phyloP scores from a whole-genome alignment of 2,329 filamentous ascomycete species.

The Fusarium sp. region DNA sequence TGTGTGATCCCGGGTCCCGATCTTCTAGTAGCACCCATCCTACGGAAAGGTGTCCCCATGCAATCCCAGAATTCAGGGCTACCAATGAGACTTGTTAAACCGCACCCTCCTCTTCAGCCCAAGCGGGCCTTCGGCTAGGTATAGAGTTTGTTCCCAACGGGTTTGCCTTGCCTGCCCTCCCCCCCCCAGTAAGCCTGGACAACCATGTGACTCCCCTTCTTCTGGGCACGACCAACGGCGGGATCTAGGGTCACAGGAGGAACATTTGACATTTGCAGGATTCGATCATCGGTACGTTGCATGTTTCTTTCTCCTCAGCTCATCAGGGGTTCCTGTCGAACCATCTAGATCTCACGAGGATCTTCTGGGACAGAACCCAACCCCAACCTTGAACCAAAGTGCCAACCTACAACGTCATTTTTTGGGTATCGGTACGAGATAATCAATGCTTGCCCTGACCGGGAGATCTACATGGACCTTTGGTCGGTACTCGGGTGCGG shows the following conservation, averaged over 20 bases:
- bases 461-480: neutral
- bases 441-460: neutral
- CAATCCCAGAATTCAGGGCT: neutral
- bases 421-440: neutral
- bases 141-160: neutral
- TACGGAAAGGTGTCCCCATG: neutral
- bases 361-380: neutral
- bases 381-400: neutral
- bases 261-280: neutral
- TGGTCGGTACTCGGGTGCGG: neutral
- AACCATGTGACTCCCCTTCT: neutral
- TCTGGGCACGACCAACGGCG: neutral
- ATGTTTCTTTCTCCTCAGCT: neutral
- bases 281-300: neutral
- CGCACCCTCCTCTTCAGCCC: neutral
- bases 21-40: neutral
- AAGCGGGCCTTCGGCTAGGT: neutral
- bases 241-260: neutral
- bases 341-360: neutral
- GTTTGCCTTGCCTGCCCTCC: neutral
- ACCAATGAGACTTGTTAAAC: neutral
- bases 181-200: neutral
- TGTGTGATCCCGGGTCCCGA: neutral
- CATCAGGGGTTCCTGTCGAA: neutral
- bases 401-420: neutral